Base-by-base conservation (phyloP, 148 eudicot species). In the Hydrangea macrophylla region DNA sequence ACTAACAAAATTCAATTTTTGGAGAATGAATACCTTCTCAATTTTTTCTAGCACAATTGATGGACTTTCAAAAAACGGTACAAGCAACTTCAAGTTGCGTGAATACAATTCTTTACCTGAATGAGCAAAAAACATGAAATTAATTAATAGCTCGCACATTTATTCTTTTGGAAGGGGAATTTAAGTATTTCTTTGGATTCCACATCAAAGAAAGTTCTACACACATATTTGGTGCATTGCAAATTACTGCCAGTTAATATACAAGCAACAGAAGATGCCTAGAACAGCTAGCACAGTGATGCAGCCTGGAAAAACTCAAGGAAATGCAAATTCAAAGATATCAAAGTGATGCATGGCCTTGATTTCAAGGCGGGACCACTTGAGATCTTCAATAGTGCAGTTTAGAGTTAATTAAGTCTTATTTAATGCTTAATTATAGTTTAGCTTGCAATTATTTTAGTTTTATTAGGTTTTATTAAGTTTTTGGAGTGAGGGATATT, bases 41-140 rank as follows among this genome's bases (percentile, higher is more conserved):
- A 93, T 86, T 74, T 75, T 68, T 71, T 80, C 72, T 67, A 93
- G 73, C 10, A 71, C 72, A 74, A 93, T 93, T 32, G 95, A 88
- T 58, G 96, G 92, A 50, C 76, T 71, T 58, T 84, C 89, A 76
- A 93, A 88, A 85, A 93, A 93, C 57, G 98, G 98, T 36, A 93
- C 90, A 42, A 93, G 92, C 84, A 93, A 76, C 48, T 84, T 78
- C 87, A 93, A 73, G 80, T 93, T 93, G 62, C 95, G 88, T 37
- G 92, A 83, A 68, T 93, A 90, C 70, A 93, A 76, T 15, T 88
- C 88, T 68, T 78, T 88, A 64, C 98, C 98, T 93, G 85, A 33
- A 76, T 70, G 42, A 28, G 39, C 73, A 71, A 35, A 60, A 36
- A 61, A 25, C 13, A 64, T 13, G 12, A 36, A 27, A 23, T 68